A percentile compares a stretch with the other conserved stretches of the same genome.
Evolutionary conservation across 305 asterid species (phyloP).

Genomic region (Fraxinus velutina): DNA sequence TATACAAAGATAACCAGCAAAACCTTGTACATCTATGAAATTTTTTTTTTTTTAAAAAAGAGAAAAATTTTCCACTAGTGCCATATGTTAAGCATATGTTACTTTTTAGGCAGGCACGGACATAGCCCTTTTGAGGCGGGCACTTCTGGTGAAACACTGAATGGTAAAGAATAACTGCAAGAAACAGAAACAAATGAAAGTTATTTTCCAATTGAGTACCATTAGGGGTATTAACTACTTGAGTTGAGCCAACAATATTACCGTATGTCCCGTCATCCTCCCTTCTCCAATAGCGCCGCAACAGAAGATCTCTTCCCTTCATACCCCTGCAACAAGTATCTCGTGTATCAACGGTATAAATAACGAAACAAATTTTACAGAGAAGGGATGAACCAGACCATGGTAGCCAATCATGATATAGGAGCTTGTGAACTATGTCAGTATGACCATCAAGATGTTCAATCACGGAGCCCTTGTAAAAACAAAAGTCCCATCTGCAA

Average conservation of each 20-base stretch:
- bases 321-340: slow-evolving; percentile 67
- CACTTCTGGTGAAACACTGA: slow-evolving; percentile 89
- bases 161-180: slow-evolving; percentile 94
- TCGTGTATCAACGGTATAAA: slow-evolving; percentile 12
- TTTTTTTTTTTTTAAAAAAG: neutral
- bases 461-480: slow-evolving; percentile 75
- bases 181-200: slow-evolving; percentile 17
- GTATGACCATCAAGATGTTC: slow-evolving; percentile 98
- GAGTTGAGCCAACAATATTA: slow-evolving; percentile 30
- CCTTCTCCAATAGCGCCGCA: slow-evolving; percentile 96
- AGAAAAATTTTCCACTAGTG: slow-evolving; percentile 18
- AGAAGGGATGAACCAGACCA: slow-evolving; percentile 54
- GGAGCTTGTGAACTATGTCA: slow-evolving; percentile 84
- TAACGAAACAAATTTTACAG: slow-evolving; percentile 10
- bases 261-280: slow-evolving; percentile 99
- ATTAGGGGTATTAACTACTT: slow-evolving; percentile 1
- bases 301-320: slow-evolving; percentile 82
- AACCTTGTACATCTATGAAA: neutral
- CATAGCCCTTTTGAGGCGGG: slow-evolving; percentile 69
- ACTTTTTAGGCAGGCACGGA: slow-evolving; percentile 99
- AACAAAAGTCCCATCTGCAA: slow-evolving; percentile 97
- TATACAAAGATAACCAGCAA: neutral
- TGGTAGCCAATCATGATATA: slow-evolving; percentile 79
- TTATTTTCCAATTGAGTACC: slow-evolving; percentile 22
- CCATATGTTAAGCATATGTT: slow-evolving; percentile 63